Conservation (phyloP, 176 grass and related monocot genomes). For the Triticum timopheevii region DNA sequence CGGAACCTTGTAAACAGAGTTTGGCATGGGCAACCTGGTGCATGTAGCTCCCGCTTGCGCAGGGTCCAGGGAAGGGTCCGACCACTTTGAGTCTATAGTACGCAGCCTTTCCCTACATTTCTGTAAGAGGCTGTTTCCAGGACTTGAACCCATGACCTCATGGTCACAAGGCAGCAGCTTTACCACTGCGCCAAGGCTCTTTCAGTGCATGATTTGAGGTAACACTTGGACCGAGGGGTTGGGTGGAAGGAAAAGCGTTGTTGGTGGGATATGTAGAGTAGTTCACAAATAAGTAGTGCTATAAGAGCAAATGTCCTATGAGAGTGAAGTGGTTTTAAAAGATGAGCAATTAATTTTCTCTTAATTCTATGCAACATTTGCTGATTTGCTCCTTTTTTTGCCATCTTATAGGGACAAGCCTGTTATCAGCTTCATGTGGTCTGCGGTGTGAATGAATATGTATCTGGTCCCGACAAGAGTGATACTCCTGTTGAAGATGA, state of each 20-base stretch:
- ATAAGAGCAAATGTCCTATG: background rate
- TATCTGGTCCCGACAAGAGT: background rate
- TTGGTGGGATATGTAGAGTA: background rate
- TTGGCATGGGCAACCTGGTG: too few species aligned
- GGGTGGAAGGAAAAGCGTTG: background rate
- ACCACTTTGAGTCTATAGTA: too few species aligned
- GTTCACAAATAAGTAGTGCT: background rate
- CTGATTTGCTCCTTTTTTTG: background rate
- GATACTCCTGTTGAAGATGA: background rate
- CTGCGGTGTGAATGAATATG: background rate
- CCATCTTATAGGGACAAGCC: background rate
- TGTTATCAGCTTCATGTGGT: constrained; percentile 10
- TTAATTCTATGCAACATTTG: background rate
- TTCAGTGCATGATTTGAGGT: background rate
- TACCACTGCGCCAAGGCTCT: too few species aligned
- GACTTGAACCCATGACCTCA: too few species aligned
- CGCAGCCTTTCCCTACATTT: too few species aligned
- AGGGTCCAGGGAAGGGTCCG: too few species aligned
- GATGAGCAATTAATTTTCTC: background rate
- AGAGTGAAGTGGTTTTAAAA: background rate
- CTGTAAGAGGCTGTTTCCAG: too few species aligned
- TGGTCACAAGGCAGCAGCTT: too few species aligned
- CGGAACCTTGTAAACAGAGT: background rate
- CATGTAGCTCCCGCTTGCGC: too few species aligned
- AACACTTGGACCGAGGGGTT: background rate